A percentile compares a stretch with the other conserved stretches of the same genome.
Conservation (phyloP, 805 yeast species). For the Spathaspora passalidarum region DNA sequence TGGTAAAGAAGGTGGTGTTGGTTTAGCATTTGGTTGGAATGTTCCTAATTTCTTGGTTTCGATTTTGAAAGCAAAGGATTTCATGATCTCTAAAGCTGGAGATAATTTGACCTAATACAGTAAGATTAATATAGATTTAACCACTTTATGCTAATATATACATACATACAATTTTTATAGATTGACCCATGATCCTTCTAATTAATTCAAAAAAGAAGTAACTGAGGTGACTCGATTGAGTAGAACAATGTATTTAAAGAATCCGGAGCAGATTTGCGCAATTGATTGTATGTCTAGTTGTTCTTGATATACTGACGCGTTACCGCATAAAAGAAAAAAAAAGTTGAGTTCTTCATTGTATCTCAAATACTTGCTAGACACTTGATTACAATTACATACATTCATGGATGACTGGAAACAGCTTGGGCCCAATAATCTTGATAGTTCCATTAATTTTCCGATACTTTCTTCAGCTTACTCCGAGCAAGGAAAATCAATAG, state of each 20-base stretch:
- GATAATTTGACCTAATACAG: conserved; percentile 10
- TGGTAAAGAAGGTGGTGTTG: conserved; percentile 35
- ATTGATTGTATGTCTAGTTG: too few relatives aligned
- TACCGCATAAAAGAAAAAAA: too few relatives aligned
- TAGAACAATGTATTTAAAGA: too few relatives aligned
- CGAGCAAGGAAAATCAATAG: conserved; percentile 22
- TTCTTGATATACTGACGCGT: too few relatives aligned
- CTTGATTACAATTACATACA: background rate
- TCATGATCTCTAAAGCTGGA: conserved; percentile 22
- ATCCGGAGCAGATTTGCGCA: too few relatives aligned
- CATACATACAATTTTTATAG: too few relatives aligned
- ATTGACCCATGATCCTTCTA: too few relatives aligned
- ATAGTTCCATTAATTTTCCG: conserved; percentile 12
- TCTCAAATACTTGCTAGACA: background rate
- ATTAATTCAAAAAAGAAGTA: too few relatives aligned
- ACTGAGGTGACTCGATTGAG: too few relatives aligned
- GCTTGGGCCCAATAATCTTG: conserved; percentile 10
- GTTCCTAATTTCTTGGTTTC: conserved; percentile 28
- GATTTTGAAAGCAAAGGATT: conserved; percentile 25
- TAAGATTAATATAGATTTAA: too few relatives aligned
- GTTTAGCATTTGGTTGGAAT: conserved; percentile 24
- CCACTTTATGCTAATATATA: too few relatives aligned
- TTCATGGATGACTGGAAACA: conserved; percentile 26
- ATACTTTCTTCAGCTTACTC: conserved; percentile 15
- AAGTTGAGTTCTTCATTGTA: too few relatives aligned